phyloP scores from a whole-genome alignment of 2,329 filamentous ascomycete species.

The Metarhizium humberi region DNA sequence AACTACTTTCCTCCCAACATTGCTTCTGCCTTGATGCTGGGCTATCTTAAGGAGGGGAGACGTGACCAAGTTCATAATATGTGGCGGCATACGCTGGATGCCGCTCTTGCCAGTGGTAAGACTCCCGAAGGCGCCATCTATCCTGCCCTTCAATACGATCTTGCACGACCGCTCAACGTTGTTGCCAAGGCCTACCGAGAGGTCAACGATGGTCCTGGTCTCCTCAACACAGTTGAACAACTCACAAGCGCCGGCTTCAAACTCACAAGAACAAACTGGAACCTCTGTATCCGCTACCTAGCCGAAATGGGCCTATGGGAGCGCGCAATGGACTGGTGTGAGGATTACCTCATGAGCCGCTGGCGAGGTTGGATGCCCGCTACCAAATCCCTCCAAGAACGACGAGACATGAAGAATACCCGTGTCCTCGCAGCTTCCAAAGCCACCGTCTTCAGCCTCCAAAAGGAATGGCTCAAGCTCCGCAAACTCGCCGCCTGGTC shows the following conservation, averaged over 20 bases:
- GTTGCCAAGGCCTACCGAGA: constrained; percentile 37
- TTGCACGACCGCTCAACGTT: constrained; percentile 38
- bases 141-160: constrained; percentile 41
- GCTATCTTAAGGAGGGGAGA: constrained; percentile 47
- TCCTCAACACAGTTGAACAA: constrained; percentile 42
- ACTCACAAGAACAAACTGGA: constrained; percentile 73
- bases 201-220: constrained; percentile 31
- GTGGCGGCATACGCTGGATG: constrained; percentile 54
- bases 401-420: constrained; percentile 28
- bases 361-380: constrained; percentile 62
- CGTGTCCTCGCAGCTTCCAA: constrained; percentile 21
- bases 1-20: constrained; percentile 42
- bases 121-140: constrained; percentile 25
- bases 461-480: constrained; percentile 40
- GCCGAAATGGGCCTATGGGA: constrained; percentile 47
- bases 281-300: constrained; percentile 62
- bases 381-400: constrained; percentile 17
- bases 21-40: constrained; percentile 58
- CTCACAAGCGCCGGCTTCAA: constrained; percentile 59
- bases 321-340: constrained; percentile 66
- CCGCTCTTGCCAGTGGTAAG: constrained; percentile 31
- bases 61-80: constrained; percentile 52
- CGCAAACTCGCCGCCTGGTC: constrained; percentile 41
- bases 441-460: constrained; percentile 37
- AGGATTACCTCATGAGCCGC: constrained; percentile 65